phyloP scores from a whole-genome alignment of 2,329 filamentous ascomycete species.

The Sporothrix pallida region DNA sequence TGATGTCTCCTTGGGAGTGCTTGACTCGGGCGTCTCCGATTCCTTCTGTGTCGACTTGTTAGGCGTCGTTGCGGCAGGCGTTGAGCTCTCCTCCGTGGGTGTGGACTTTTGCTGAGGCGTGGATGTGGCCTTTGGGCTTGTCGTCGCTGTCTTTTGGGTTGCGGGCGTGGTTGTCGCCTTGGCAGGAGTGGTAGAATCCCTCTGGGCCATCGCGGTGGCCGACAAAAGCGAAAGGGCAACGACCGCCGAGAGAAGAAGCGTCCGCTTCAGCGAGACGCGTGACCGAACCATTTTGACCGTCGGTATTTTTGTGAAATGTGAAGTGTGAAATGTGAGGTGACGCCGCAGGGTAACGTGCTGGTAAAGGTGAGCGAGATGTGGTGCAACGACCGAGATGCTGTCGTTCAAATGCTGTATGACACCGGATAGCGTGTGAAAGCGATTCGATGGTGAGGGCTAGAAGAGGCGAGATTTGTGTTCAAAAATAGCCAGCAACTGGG shows the following conservation, averaged over 20 bases:
- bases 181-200: slow-evolving; percentile 37
- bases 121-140: slow-evolving; percentile 26
- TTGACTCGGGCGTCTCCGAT: slow-evolving; percentile 6
- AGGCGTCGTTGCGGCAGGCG: slow-evolving; percentile 37
- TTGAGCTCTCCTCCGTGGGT: slow-evolving; percentile 26
- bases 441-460: slow-evolving; percentile 10
- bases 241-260: slow-evolving; percentile 44
- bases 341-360: neutral
- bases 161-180: slow-evolving; percentile 24
- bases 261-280: slow-evolving; percentile 44
- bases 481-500: neutral
- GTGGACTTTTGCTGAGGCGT: slow-evolving; percentile 31
- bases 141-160: slow-evolving; percentile 34
- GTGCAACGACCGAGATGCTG: slow-evolving; percentile 28
- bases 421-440: neutral
- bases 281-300: slow-evolving; percentile 41
- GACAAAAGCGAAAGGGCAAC: slow-evolving; percentile 41
- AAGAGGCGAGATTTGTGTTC: neutral
- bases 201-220: slow-evolving; percentile 40
- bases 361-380: slow-evolving; percentile 11
- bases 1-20: neutral
- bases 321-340: neutral
- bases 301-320: neutral
- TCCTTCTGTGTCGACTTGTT: slow-evolving; percentile 25
- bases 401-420: slow-evolving; percentile 15